Conservation (phyloP, 768 basidiomycete genomes). For the Asterophora lycoperdoides region DNA sequence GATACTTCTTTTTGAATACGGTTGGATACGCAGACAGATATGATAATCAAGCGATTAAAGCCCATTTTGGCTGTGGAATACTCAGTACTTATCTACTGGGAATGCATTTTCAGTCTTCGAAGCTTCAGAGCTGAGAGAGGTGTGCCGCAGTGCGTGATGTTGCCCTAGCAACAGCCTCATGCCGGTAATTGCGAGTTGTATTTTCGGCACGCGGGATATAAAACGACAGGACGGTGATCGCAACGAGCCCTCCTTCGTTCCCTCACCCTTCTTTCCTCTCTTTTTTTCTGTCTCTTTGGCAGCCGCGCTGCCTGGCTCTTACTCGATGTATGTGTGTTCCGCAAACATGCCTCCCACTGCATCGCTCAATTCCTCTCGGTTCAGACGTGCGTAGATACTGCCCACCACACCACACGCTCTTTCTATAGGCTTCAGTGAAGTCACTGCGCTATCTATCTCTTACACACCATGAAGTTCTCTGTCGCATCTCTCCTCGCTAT, state of each 20-base stretch:
- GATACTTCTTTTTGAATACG: too few relatives aligned
- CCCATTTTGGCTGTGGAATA: too few relatives aligned
- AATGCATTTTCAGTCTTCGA: too few relatives aligned
- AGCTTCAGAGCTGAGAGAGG: too few relatives aligned
- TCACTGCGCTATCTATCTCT: slow-evolving; percentile 25
- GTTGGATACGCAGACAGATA: too few relatives aligned
- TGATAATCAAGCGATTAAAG: too few relatives aligned
- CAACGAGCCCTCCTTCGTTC: slow-evolving; percentile 16
- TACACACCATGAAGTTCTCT: slow-evolving; percentile 48
- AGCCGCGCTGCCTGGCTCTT: slow-evolving; percentile 51
- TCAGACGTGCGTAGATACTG: slow-evolving; percentile 23
- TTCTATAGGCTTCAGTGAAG: slow-evolving; percentile 49
- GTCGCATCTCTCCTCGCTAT: slow-evolving; percentile 35
- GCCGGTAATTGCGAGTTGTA: slow-evolving; percentile 1
- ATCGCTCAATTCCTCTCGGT: not conserved
- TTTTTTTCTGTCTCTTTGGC: slow-evolving; percentile 31
- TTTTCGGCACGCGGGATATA: slow-evolving; percentile 8
- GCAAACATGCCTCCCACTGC: not conserved
- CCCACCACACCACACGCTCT: slow-evolving; percentile 26
- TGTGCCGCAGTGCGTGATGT: too few relatives aligned
- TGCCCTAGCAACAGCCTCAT: slow-evolving; percentile 21
- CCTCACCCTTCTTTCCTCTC: slow-evolving; percentile 18
- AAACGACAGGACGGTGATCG: slow-evolving; percentile 8
- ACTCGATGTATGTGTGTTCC: slow-evolving; percentile 23
- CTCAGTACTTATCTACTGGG: too few relatives aligned